Base-by-base conservation (phyloP, 495 filamentous ascomycete species). In the Umbilicaria muhlenbergii region DNA sequence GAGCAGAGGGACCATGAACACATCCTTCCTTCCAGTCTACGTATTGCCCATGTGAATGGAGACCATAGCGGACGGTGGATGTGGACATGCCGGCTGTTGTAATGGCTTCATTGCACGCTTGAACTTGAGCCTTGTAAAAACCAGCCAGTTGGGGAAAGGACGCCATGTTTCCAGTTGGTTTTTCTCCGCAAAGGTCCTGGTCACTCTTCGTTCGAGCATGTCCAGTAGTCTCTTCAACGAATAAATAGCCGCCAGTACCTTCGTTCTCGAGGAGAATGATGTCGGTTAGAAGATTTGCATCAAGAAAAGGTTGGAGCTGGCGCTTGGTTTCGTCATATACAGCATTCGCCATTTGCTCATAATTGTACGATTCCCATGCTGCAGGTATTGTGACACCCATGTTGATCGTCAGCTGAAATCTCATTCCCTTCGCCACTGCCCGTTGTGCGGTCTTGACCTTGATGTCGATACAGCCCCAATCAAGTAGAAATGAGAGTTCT, bases 241-340 rank as follows among this genome's bases (percentile, higher is more conserved):
- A 52, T n/a, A 52, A 28, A 34, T 49, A 49, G 35, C 50, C 50
- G 32, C 42, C 42, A 14, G 34, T 39, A 32, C 50, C 50, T 35
- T 52, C 50, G 11, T 52, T 52, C 28, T 52, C 50, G 21, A 52
- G 35, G 14, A 52, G 47, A 39, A 52, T 52, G 42, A 52, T 44
- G 40, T 49, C 46, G 18, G 46, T 46, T 13, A 49, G 8, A 28
- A 52, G 38, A 0, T 37, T 37, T 5, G 40, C 50, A 17, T 42
- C 39, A 3, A 52, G 43, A 36, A 49, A 52, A 10, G 50, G 50
- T 36, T 52, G 42, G 10, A 52, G 36, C 19, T 52, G 46, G 11
- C 46, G 42, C 32, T 49, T 52, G 13, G 50, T 32, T 41, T 52
- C 46, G 4, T 38, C 32, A 16, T 36, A 36, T 17, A 52, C 43